Conservation (phyloP, 1,284 basidiomycete species). For the Trichosporon coremiiforme region DNA sequence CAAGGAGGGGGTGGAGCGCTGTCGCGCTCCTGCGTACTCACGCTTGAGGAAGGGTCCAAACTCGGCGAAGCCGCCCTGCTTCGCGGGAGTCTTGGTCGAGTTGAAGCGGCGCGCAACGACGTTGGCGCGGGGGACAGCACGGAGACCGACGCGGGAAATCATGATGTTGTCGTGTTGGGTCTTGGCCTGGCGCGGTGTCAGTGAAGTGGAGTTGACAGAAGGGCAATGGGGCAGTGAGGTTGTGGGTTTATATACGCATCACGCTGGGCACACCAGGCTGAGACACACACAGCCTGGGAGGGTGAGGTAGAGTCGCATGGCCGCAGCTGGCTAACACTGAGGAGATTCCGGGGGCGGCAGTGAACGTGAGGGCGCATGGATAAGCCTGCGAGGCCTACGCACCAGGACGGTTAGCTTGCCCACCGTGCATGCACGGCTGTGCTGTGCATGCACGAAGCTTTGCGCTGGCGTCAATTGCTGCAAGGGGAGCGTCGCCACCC, state of each 20-base stretch:
- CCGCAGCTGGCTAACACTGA: too few relatives aligned
- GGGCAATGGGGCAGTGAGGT: background rate
- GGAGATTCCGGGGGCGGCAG: background rate
- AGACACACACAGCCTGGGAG: too few relatives aligned
- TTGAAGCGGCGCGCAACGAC: constrained; percentile 3
- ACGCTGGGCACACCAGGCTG: background rate
- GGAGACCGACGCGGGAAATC: constrained; percentile 10
- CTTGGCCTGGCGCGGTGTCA: too few relatives aligned
- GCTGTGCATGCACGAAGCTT: background rate
- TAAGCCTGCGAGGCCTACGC: background rate
- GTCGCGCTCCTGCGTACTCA: background rate
- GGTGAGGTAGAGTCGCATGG: too few relatives aligned
- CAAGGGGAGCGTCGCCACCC: constrained; percentile 4
- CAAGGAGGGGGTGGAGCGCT: background rate
- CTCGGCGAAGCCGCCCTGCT: constrained; percentile 15
- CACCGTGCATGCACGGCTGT: too few relatives aligned
- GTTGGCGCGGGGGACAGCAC: background rate
- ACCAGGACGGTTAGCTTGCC: background rate
- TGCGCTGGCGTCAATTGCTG: background rate
- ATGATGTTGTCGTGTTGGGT: background rate
- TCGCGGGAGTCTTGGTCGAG: background rate
- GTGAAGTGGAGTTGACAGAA: background rate
- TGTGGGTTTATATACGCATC: background rate
- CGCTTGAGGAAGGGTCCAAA: constrained; percentile 11
- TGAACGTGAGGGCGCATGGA: background rate